Conservation (phyloP, 768 basidiomycete genomes). For the Crepidotus variabilis region DNA sequence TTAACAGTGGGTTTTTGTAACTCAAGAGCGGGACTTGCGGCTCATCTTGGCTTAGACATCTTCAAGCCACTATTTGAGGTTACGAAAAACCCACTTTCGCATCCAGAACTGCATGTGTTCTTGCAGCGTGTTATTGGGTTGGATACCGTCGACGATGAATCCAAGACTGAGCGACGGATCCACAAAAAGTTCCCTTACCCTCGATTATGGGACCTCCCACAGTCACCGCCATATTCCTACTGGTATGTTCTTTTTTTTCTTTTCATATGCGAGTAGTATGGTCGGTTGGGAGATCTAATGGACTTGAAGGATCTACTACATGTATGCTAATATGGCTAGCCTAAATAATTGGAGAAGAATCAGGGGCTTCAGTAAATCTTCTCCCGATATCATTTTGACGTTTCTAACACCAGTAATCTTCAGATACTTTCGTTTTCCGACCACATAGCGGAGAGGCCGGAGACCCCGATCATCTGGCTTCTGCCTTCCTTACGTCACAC, state of each 20-base stretch:
- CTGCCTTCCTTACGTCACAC: slow-evolving; percentile 93
- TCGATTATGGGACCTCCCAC: slow-evolving; percentile 79
- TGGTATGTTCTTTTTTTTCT: slow-evolving; percentile 57
- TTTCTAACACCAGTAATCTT: slow-evolving; percentile 1
- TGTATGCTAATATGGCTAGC: slow-evolving; percentile 95
- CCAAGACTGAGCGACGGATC: slow-evolving; percentile 86
- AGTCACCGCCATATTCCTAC: slow-evolving; percentile 94
- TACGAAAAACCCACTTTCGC: slow-evolving; percentile 82
- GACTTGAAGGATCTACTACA: slow-evolving; percentile 81
- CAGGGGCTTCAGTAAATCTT: slow-evolving; percentile 80
- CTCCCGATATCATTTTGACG: background rate
- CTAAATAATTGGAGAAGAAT: slow-evolving; percentile 88
- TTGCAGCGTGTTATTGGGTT: slow-evolving; percentile 94
- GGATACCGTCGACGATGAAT: slow-evolving; percentile 99
- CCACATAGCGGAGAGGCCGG: slow-evolving; percentile 98
- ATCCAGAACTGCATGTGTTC: slow-evolving; percentile 94
- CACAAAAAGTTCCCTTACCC: slow-evolving; percentile 95
- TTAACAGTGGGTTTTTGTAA: slow-evolving; percentile 61
- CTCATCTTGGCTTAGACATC: slow-evolving; percentile 53
- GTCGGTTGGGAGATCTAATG: background rate
- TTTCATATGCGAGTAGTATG: too few species aligned
- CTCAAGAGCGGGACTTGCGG: background rate
- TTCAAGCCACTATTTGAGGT: slow-evolving; percentile 95
- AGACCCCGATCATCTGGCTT: slow-evolving; percentile 95
- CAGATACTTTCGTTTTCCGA: slow-evolving; percentile 94